These are phyloP conservation scores for Lasiodiplodia citricola DNA, from an alignment of 2,329 filamentous ascomycete species.

Conservation along the genomic window DNA sequence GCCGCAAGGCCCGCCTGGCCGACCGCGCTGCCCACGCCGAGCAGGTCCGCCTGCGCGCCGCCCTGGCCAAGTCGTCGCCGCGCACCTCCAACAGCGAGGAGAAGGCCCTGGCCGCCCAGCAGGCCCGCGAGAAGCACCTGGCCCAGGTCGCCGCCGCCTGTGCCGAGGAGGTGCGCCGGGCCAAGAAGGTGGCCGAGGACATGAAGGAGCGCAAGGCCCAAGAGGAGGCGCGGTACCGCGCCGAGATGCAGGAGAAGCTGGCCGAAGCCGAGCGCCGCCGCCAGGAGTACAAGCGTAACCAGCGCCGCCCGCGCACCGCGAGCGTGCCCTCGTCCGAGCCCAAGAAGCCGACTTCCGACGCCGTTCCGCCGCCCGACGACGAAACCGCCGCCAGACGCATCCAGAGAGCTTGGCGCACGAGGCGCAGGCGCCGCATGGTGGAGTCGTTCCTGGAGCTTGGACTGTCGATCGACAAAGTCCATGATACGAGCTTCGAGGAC, in stretches of 20 bases:
- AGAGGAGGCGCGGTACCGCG: constrained; percentile 70
- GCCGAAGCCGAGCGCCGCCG: constrained; percentile 77
- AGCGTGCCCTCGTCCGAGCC: constrained; percentile 57
- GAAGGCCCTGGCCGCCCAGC: constrained; percentile 75
- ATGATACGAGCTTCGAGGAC: constrained; percentile 74
- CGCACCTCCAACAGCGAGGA: constrained; percentile 74
- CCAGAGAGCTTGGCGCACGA: constrained; percentile 72
- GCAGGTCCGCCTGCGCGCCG: constrained; percentile 78
- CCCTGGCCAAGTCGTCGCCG: constrained; percentile 72
- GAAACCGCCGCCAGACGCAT: constrained; percentile 70
- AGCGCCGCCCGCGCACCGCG: constrained; percentile 63
- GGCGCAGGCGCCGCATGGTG: constrained; percentile 64
- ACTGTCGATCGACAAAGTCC: constrained; percentile 72
- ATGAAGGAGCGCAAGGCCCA: constrained; percentile 82
- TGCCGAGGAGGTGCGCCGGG: constrained; percentile 81
- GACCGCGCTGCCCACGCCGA: constrained; percentile 83
- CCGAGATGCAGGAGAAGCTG: constrained; percentile 80
- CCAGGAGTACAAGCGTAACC: constrained; percentile 57
- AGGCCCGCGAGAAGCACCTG: constrained; percentile 78
- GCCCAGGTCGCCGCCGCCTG: constrained; percentile 82
- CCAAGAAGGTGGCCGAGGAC: constrained; percentile 80
- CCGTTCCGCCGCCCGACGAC: constrained; percentile 52
- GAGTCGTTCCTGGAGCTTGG: constrained; percentile 69
- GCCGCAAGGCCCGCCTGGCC: constrained; percentile 77
- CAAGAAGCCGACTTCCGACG: constrained; percentile 38